Base-by-base conservation (phyloP, 1,139 yeast genomes). In the Kodamaea anthophila region DNA sequence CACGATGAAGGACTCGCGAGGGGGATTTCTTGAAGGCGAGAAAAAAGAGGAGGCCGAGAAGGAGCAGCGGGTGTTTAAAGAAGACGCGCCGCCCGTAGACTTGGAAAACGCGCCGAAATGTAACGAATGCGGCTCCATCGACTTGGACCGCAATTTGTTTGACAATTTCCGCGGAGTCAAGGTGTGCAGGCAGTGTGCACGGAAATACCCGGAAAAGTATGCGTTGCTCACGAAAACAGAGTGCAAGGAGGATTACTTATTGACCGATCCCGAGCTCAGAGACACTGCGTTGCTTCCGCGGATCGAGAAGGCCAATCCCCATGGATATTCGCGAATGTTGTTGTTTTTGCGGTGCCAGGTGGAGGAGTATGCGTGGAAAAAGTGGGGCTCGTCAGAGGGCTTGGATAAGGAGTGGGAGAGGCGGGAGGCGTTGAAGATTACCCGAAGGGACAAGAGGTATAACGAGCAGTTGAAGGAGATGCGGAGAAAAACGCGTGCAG, bases 241-340 rank as follows among this genome's bases (percentile, higher is more conserved):
- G 55, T 86, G 96, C 53, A 74, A 78, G 30, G 93, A 84, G 43
- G 99, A 93, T 56, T 93, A 93, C 49, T 69, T 91, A 26, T 54
- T 91, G 21, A 91, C 98, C 0, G 97, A 91, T 35, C 93, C 96
- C 0, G 98, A 93, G 52, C 64, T 93, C 23, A 70, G 75, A 31
- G 98, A 93, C 51, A 57, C 55, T 4, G 64, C 58, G 2, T 56
- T 87, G 16, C 63, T 93, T 38, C 82, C 83, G 5, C 74, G 93
- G 40, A 62, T 88, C 37, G 95, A 87, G 42, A 84, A 88, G 44
- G 88, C 96, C 5, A 93, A 93, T 47, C 99, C 99, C 0, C 96
- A 91, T 55, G 87, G 93, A 26, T 93, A 77, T 55, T 82, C 88
- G 30, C 70, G 93, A 47, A 93, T 93, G 99, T 95, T 87, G 66